A percentile compares a stretch with the other conserved stretches of the same genome.
Conservation (phyloP, 2,329 filamentous ascomycete genomes). For the Phialocephala subalpina region DNA sequence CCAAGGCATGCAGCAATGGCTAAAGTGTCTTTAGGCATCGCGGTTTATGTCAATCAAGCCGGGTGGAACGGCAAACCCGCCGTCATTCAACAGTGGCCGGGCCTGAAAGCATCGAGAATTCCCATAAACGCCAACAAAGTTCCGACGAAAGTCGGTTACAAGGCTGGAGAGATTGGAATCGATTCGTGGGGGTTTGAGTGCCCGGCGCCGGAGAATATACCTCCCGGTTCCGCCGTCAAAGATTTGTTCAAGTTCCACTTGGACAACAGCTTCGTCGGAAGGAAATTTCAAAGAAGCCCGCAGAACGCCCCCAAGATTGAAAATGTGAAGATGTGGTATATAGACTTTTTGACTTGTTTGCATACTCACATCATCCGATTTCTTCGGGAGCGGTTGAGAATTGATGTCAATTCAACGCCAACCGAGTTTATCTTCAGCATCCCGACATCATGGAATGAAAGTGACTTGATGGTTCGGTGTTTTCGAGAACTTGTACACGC, state of each 20-base stretch:
- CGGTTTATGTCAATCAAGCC: neutral
- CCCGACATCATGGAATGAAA: neutral
- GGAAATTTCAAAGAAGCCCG: neutral
- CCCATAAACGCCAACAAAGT: neutral
- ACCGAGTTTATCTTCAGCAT: neutral
- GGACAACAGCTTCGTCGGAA: neutral
- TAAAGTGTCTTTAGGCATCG: neutral
- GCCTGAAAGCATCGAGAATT: neutral
- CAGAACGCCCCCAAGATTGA: neutral
- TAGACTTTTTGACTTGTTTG: neutral
- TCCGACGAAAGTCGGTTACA: slow-evolving; percentile 8
- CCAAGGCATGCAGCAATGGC: neutral
- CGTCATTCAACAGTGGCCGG: neutral
- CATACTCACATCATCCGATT: neutral
- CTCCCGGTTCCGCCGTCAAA: neutral
- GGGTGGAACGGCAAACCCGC: neutral
- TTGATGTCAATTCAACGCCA: neutral
- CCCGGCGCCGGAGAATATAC: neutral
- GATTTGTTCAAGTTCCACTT: neutral
- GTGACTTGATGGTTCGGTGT: neutral
- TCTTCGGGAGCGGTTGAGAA: neutral
- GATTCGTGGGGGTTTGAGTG: slow-evolving; percentile 9
- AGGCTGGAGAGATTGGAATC: neutral
- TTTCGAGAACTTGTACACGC: neutral
- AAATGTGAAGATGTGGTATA: neutral